phyloP scores from a whole-genome alignment of 106 monocot genomes.

The Platanthera zijinensis region DNA sequence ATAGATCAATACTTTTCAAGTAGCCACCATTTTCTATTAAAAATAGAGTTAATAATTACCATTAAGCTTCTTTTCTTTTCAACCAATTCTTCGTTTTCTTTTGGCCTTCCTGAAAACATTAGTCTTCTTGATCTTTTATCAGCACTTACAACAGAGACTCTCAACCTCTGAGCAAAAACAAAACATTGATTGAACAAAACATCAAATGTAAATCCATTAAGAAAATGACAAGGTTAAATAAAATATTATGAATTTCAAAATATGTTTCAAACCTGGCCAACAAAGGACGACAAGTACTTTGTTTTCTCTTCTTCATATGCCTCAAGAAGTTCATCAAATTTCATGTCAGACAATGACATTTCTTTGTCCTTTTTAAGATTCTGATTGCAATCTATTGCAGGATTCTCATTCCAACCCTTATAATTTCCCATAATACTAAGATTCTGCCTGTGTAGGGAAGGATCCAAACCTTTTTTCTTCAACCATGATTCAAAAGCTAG shows the following conservation, averaged over 20 bases:
- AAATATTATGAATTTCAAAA: background rate
- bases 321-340: slow-evolving; percentile 66
- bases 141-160: slow-evolving; percentile 47
- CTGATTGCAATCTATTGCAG: slow-evolving; percentile 18
- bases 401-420: slow-evolving; percentile 27
- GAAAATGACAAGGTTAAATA: background rate
- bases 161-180: slow-evolving; percentile 47
- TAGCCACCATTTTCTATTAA: background rate
- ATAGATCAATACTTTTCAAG: background rate
- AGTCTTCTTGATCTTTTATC: slow-evolving; percentile 65
- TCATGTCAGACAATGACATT: slow-evolving; percentile 22
- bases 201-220: background rate
- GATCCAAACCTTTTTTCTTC: slow-evolving; percentile 70
- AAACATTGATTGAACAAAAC: background rate
- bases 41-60: slow-evolving; percentile 31
- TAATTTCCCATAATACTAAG: slow-evolving; percentile 49
- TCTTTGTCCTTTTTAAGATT: slow-evolving; percentile 21
- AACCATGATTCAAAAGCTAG: slow-evolving; percentile 97
- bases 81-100: slow-evolving; percentile 68
- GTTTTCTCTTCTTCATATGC: slow-evolving; percentile 76
- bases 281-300: slow-evolving; percentile 80
- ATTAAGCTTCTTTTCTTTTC: slow-evolving; percentile 80
- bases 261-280: slow-evolving; percentile 70
- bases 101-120: slow-evolving; percentile 75
- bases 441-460: slow-evolving; percentile 57